phyloP scores from a whole-genome alignment of 2,329 filamentous ascomycete species.

The Xylaria digitata region DNA sequence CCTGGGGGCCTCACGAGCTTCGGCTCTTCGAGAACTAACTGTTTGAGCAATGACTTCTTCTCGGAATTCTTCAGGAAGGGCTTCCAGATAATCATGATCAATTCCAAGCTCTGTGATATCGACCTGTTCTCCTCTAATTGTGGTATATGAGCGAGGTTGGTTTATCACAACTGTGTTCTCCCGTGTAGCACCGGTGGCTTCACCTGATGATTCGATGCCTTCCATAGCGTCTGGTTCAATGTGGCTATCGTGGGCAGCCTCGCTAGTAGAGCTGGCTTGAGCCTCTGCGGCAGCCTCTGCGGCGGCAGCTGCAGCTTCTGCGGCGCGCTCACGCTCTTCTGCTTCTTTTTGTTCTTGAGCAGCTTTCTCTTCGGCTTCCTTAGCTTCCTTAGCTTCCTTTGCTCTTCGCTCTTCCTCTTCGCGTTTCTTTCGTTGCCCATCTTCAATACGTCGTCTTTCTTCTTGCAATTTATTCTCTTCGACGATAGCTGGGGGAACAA shows the following conservation, averaged over 20 bases:
- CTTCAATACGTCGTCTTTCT: slow-evolving; percentile 64
- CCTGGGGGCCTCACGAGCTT: slow-evolving; percentile 75
- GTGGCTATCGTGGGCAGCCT: slow-evolving; percentile 54
- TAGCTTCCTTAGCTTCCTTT: slow-evolving; percentile 76
- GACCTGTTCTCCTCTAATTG: slow-evolving; percentile 84
- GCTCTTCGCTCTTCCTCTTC: slow-evolving; percentile 74
- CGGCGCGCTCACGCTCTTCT: slow-evolving; percentile 74
- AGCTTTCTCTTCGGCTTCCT: slow-evolving; percentile 76
- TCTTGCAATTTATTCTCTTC: slow-evolving; percentile 75
- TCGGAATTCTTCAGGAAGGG: slow-evolving; percentile 95
- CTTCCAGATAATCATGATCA: slow-evolving; percentile 92
- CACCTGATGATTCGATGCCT: slow-evolving; percentile 51
- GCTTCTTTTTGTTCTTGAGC: slow-evolving; percentile 75
- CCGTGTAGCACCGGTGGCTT: slow-evolving; percentile 49
- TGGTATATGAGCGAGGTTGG: slow-evolving; percentile 78
- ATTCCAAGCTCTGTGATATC: slow-evolving; percentile 97
- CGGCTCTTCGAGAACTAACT: slow-evolving; percentile 82
- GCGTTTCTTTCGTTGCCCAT: slow-evolving; percentile 70
- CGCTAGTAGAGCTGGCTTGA: slow-evolving; percentile 60
- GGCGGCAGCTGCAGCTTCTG: slow-evolving; percentile 65
- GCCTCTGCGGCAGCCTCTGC: slow-evolving; percentile 59
- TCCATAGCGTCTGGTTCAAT: slow-evolving; percentile 50
- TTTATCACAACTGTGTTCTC: slow-evolving; percentile 58
- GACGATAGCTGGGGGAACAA: slow-evolving; percentile 87
- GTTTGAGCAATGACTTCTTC: slow-evolving; percentile 96